Evolutionary conservation across 1,284 basidiomycete species (phyloP), one percentile per base, ranked within the genome.

Genomic region (Apiotrichum sp.): DNA sequence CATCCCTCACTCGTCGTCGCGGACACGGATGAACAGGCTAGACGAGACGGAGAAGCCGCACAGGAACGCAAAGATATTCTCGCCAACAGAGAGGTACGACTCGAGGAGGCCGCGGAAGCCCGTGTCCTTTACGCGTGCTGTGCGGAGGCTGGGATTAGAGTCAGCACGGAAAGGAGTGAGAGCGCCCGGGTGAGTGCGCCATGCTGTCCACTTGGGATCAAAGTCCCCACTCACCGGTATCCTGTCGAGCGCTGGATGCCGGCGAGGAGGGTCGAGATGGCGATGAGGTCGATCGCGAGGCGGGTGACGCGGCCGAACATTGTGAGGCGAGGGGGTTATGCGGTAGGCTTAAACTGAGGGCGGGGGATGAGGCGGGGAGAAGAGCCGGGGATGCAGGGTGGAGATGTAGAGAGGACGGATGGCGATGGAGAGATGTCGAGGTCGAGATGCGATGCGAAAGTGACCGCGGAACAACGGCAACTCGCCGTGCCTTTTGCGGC

Each of bases 221-320:
- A 16, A 11, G 10, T 16, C 10, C 40, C 40, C 3, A 85, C 89
- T 75, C 72, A 95, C 92, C 82, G 78, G 78, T 91, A 91, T 31
- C 92, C 92, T 55, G 87, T 93, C 40, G 89, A 86, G 57, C 89
- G 85, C 74, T 87, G 86, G 65, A 98, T 85, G 44, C 95, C 95
- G 39, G 95, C 95, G 34, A 95, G 78, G 5, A 98, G 83, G 5
- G 93, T 92, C n/a, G 91, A 92, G 52, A 98, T 67, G 43, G 97
- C 80, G 48, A 91, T 82, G 33, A 88, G 88, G 71, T 98, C 95
- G 52, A 88, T 77, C 34, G 86, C 83, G 70, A 91, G 89, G 75
- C 95, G 93, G 32, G 87, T 77, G 34, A 97, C 74, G 73, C 85
- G 83, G 66, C 90, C 92, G 56, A 81, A 84, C 87, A 89, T 89